Evolutionary conservation across 768 basidiomycete species (phyloP).

Genomic region (Rhizopogon sp.): DNA sequence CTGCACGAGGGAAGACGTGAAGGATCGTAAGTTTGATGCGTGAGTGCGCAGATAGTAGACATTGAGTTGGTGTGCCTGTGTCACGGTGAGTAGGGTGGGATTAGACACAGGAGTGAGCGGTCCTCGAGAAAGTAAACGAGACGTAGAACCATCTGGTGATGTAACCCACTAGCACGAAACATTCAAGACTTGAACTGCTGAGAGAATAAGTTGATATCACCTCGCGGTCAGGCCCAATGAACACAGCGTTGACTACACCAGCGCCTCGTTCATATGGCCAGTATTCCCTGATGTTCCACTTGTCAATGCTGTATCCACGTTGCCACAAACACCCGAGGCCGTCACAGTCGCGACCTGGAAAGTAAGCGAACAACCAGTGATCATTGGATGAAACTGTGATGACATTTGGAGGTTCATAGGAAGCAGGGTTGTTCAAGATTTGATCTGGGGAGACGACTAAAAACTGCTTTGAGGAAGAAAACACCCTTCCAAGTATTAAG

Average conservation of each 20-base stretch:
- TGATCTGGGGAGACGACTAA: slow-evolving; percentile 47
- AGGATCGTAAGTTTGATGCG: slow-evolving; percentile 35
- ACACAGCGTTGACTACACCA: slow-evolving; percentile 58
- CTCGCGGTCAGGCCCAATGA: slow-evolving; percentile 58
- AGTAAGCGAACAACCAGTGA: slow-evolving; percentile 71
- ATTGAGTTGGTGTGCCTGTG: slow-evolving; percentile 54
- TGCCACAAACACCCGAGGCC: slow-evolving; percentile 67
- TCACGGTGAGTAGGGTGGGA: slow-evolving; percentile 59
- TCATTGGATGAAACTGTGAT: slow-evolving; percentile 57
- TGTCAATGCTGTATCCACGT: slow-evolving; percentile 52
- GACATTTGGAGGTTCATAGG: slow-evolving; percentile 58
- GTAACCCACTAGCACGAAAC: slow-evolving; percentile 47
- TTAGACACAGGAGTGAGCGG: slow-evolving; percentile 48
- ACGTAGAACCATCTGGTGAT: slow-evolving; percentile 37
- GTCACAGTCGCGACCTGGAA: slow-evolving; percentile 51
- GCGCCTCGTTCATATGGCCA: slow-evolving; percentile 48
- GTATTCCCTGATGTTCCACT: slow-evolving; percentile 54
- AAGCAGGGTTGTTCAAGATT: slow-evolving; percentile 37
- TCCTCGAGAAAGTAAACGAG: slow-evolving; percentile 55
- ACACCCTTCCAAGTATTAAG: slow-evolving; percentile 54
- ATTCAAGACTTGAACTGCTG: background rate
- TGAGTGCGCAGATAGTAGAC: slow-evolving; percentile 51
- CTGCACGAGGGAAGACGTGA: slow-evolving; percentile 45
- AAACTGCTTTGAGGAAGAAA: slow-evolving; percentile 68
- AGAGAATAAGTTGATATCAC: slow-evolving; percentile 27